Percentiles rank a stretch among this genome's conserved stretches.
Conservation (phyloP, 768 basidiomycete species). For the Amanita rubescens region DNA sequence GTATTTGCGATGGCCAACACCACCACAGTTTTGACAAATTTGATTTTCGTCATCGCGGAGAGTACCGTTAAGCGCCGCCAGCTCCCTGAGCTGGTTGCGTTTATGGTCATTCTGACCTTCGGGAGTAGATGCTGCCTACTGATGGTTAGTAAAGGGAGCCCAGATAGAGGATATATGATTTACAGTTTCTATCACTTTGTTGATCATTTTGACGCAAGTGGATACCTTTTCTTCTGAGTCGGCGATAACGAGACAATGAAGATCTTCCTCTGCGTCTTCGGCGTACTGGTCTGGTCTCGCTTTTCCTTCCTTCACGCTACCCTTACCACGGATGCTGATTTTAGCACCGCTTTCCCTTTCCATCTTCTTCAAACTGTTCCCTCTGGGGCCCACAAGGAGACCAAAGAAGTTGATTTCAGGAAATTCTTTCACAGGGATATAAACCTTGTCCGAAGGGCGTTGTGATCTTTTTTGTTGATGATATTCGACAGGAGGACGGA, state of each 20-base stretch:
- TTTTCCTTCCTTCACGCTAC: conserved; percentile 98
- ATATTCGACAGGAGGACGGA: conserved; percentile 95
- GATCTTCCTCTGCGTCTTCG: conserved; percentile 96
- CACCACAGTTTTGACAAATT: conserved; percentile 95
- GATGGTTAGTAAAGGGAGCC: conserved; percentile 3
- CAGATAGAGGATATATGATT: conserved; percentile 20
- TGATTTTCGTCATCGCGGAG: conserved; percentile 99
- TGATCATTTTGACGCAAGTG: conserved; percentile 90
- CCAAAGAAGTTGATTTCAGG: conserved; percentile 99
- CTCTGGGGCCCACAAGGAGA: conserved; percentile 93
- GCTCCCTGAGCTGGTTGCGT: conserved; percentile 94
- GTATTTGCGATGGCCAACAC: conserved; percentile 94
- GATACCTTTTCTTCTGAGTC: conserved; percentile 90
- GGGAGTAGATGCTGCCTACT: conserved; percentile 93
- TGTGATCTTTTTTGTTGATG: conserved; percentile 91
- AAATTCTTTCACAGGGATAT: conserved; percentile 99
- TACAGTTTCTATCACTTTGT: conserved; percentile 96
- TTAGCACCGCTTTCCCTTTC: conserved; percentile 97
- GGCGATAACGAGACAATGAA: conserved; percentile 94
- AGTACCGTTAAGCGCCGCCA: conserved; percentile 96
- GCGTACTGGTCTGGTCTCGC: conserved; percentile 90
- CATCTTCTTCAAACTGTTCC: conserved; percentile 99
- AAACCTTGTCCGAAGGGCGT: conserved; percentile 95
- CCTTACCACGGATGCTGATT: conserved; percentile 97
- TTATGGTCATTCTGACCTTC: conserved; percentile 99